Base-by-base conservation (phyloP, 768 basidiomycete genomes). In the Russula lepida region DNA sequence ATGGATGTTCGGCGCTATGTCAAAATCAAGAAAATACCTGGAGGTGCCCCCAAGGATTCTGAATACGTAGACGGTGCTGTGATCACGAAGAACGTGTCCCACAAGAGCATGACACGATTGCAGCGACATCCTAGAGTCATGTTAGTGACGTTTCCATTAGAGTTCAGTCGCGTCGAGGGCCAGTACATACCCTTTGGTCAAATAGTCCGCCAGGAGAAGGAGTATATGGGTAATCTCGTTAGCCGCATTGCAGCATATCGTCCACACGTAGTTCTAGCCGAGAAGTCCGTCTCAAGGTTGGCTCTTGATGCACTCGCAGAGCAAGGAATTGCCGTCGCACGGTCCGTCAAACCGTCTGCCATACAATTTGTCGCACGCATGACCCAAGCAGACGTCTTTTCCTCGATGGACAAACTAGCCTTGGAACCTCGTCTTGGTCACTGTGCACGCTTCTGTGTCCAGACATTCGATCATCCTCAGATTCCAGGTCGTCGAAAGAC, bases 11-110 rank as follows among this genome's bases (percentile, higher is more conserved):
- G 95, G 33, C 83, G 87, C 41, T 97, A 95, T 67, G 93, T 98
- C 50, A 98, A 98, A 75, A 95, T 98, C 74, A 98, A 99, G 78
- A 95, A 95, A 74, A 88, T 98, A 17, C 95, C 97, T 0, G 97
- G 97, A 25, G 97, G 97, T 4, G 77, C 82, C 39, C 94, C 95
- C 21, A 81, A 78, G 28, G 92, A 99, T 71, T 97, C 93, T 5
- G 97, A 99, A 76, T 98, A 94, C 70, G 92, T 99, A 48, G 89
- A 93, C 57, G 97, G 97, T 13, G 91, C 89, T 5, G 93, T 98
- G 59, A 97, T 98, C 68, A 95, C 95, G 19, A 98, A 99, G 79
- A 98, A 98, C 68, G 87, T 98, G 9, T 91, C 94, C 2, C 95
- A 98, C 73, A 98, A 98, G 73, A 83, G 85, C 65, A 98, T 99